Conservation (phyloP, 805 yeast genomes). For the Blastobotrys muscicola region DNA sequence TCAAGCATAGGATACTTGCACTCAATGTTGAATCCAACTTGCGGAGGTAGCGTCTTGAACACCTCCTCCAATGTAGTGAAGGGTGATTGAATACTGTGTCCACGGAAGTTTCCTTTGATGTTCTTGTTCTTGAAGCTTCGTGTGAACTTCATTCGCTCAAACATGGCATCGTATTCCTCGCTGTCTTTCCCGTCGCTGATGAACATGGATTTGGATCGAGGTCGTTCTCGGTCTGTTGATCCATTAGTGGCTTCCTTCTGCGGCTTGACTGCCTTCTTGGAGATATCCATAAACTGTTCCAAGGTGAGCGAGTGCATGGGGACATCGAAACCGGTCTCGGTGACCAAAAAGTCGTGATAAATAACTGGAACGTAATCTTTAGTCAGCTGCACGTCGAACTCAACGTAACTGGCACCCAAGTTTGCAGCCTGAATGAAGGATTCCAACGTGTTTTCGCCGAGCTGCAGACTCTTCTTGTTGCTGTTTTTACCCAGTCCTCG, state of each 20-base stretch:
- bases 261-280: conserved; percentile 7
- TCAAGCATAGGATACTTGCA: conserved; percentile 92
- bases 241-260: conserved; percentile 19
- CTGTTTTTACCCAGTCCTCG: conserved; percentile 89
- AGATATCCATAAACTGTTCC: conserved; percentile 55
- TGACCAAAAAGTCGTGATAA: conserved; percentile 88
- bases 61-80: conserved; percentile 84
- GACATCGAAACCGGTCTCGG: conserved; percentile 91
- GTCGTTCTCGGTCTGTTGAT: no score
- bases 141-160: conserved; percentile 73
- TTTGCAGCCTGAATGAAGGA: conserved; percentile 95
- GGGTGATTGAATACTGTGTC: conserved; percentile 80
- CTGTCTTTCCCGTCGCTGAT: conserved; percentile 25
- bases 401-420: conserved; percentile 92
- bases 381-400: conserved; percentile 92
- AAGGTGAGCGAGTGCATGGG: conserved; percentile 90
- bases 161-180: conserved; percentile 21
- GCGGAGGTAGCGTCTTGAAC: conserved; percentile 68
- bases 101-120: conserved; percentile 88
- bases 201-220: not conserved
- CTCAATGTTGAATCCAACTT: conserved; percentile 90
- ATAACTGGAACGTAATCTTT: conserved; percentile 87
- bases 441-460: conserved; percentile 93
- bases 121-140: conserved; percentile 79
- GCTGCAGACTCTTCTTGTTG: conserved; percentile 65